Percentiles rank a stretch among this genome's conserved stretches.
These are phyloP conservation scores for Trichosporon sp. DNA, from an alignment of 1,284 basidiomycete species.

Conservation along the genomic window DNA sequence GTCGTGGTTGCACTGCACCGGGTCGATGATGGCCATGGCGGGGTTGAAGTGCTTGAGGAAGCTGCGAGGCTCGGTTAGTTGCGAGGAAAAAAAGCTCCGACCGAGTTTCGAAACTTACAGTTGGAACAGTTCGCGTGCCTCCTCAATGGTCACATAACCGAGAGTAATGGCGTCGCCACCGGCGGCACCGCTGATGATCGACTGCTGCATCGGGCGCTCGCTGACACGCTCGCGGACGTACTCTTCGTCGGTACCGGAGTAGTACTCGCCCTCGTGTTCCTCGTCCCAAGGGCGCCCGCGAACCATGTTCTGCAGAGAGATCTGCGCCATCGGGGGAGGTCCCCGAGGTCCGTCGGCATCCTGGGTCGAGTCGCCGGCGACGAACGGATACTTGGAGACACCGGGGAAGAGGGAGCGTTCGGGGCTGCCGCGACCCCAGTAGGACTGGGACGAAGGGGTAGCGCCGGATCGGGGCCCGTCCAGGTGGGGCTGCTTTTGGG, in stretches of 20 bases:
- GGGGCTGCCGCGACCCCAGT: slow-evolving; percentile 17
- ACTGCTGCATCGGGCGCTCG: neutral
- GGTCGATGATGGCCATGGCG: slow-evolving; percentile 30
- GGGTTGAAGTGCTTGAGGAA: slow-evolving; percentile 32
- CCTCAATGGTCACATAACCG: slow-evolving; percentile 28
- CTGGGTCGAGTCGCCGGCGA: slow-evolving; percentile 13
- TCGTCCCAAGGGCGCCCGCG: slow-evolving; percentile 21
- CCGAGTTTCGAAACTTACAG: slow-evolving; percentile 23
- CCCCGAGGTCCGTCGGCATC: neutral
- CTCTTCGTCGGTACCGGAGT: slow-evolving; percentile 13
- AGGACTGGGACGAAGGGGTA: slow-evolving; percentile 5
- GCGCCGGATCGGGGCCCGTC: slow-evolving; percentile 4
- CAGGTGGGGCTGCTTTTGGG: slow-evolving; percentile 13
- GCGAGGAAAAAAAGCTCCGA: neutral
- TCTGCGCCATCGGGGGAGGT: slow-evolving; percentile 7
- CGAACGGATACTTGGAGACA: slow-evolving; percentile 19
- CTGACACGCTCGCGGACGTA: neutral
- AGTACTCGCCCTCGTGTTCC: slow-evolving; percentile 18
- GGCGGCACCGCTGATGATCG: neutral
- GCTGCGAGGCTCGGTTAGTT: slow-evolving; percentile 13
- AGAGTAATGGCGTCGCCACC: slow-evolving; percentile 17
- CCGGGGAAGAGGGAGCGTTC: slow-evolving; percentile 15
- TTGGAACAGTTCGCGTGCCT: slow-evolving; percentile 30
- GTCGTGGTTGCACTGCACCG: slow-evolving; percentile 20
- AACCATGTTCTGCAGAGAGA: slow-evolving; percentile 24